phyloP scores from a whole-genome alignment of 495 filamentous ascomycete species.

The Aspergillus sclerotiicarbonarius region DNA sequence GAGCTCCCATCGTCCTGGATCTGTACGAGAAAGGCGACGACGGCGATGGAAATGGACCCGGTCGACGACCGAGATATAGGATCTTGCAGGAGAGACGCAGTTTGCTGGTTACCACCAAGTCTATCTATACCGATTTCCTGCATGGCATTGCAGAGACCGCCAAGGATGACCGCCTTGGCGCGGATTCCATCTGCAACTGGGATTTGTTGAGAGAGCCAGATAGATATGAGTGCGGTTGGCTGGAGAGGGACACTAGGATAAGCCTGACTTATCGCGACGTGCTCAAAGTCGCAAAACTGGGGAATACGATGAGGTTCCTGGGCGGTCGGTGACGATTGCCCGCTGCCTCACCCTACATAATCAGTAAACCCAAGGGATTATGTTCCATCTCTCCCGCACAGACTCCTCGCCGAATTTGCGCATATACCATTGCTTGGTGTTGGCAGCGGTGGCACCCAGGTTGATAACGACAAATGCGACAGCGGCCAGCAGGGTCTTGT shows the following conservation, averaged over 20 bases:
- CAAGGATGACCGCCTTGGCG: slow-evolving; percentile 58
- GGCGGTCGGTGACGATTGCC: slow-evolving; percentile 30
- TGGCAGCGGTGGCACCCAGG: slow-evolving; percentile 75
- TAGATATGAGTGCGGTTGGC: slow-evolving; percentile 55
- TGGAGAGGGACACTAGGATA: slow-evolving; percentile 63
- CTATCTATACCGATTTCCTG: slow-evolving; percentile 68
- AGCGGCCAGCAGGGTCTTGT: slow-evolving; percentile 69
- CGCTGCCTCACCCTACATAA: not conserved
- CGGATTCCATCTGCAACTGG: slow-evolving; percentile 79
- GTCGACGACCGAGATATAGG: slow-evolving; percentile 50
- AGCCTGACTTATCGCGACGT: slow-evolving; percentile 96
- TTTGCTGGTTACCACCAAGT: slow-evolving; percentile 67
- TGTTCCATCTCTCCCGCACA: slow-evolving; percentile 68
- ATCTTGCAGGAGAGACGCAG: slow-evolving; percentile 87
- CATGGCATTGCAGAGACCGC: slow-evolving; percentile 70
- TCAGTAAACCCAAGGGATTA: slow-evolving; percentile 78
- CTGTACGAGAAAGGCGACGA: slow-evolving; percentile 64
- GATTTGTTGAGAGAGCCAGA: slow-evolving; percentile 61
- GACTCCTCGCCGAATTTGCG: slow-evolving; percentile 70
- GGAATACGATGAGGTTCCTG: slow-evolving; percentile 62
- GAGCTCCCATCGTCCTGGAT: slow-evolving; percentile 73
- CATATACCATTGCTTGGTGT: slow-evolving; percentile 77
- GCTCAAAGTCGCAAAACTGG: slow-evolving; percentile 75
- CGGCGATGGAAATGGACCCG: slow-evolving; percentile 27
- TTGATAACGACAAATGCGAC: slow-evolving; percentile 74